A percentile compares a stretch with the other conserved stretches of the same genome.
These are phyloP conservation scores for Lipomyces oligophaga DNA, from an alignment of 805 yeast species.

Conservation along the genomic window DNA sequence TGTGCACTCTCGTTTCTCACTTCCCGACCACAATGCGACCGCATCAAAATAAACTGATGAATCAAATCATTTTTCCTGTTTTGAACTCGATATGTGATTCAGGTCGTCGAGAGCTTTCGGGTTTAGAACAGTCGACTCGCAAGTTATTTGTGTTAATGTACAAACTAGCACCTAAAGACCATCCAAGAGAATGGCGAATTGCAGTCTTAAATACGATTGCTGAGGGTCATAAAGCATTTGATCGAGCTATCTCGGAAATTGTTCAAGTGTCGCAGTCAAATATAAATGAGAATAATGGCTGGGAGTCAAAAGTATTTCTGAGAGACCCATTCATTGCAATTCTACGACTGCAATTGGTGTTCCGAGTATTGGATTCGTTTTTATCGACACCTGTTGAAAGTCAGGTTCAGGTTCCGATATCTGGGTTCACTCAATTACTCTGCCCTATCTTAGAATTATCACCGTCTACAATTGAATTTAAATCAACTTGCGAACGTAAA, in stretches of 20 bases:
- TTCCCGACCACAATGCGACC: constrained; percentile 22
- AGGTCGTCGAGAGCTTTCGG: neutral
- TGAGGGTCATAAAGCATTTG: constrained; percentile 14
- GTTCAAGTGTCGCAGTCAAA: neutral
- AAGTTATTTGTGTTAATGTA: constrained; percentile 13
- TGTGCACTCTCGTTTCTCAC: constrained; percentile 6
- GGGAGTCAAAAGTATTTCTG: constrained; percentile 8
- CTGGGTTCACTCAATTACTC: constrained; percentile 5
- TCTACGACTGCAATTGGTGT: constrained; percentile 17
- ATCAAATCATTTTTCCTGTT: constrained; percentile 13
- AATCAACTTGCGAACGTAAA: constrained; percentile 7
- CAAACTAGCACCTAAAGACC: constrained; percentile 15
- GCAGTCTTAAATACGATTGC: constrained; percentile 9
- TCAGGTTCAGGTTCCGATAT: constrained; percentile 17
- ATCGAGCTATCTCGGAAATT: constrained; percentile 3
- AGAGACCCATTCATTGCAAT: constrained; percentile 5
- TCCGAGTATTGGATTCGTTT: constrained; percentile 17
- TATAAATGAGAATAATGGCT: constrained; percentile 13
- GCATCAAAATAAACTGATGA: constrained; percentile 5
- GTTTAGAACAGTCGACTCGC: constrained; percentile 12
- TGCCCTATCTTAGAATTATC: constrained; percentile 12
- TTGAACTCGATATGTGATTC: constrained; percentile 8
- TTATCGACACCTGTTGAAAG: constrained; percentile 2
- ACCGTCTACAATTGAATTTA: constrained; percentile 4
- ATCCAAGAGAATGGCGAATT: constrained; percentile 17